phyloP scores from a whole-genome alignment of 371 early-diverging fungal genomes.

The Rhizopus microsporus region DNA sequence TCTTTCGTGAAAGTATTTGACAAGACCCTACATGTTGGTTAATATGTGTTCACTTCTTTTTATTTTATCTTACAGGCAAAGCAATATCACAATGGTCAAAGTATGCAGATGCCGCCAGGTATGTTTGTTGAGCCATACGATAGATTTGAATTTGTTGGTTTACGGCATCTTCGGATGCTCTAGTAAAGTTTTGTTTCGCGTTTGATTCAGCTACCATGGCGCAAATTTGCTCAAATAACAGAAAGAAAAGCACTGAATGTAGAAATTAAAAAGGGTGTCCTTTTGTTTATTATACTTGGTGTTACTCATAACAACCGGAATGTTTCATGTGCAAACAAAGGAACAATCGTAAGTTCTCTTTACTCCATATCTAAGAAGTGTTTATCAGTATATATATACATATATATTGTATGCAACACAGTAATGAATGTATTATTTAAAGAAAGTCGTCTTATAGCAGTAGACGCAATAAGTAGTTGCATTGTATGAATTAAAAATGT shows the following conservation, averaged over 20 bases:
- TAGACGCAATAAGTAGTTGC: no score
- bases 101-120: constrained; percentile 54
- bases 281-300: background rate
- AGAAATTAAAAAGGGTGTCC: background rate
- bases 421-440: no score
- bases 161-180: constrained; percentile 56
- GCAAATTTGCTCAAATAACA: background rate
- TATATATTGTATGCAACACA: no score
- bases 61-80: constrained; percentile 42
- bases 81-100: constrained; percentile 53
- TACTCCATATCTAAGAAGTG: no score
- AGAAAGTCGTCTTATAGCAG: no score
- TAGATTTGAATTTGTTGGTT: constrained; percentile 60
- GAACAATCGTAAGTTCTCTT: no score
- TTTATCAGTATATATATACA: no score
- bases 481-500: no score
- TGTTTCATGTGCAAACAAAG: no score
- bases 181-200: constrained; percentile 63
- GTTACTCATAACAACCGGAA: no score
- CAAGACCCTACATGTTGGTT: constrained; percentile 42
- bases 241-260: constrained; percentile 3
- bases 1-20: constrained; percentile 60
- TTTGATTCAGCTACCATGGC: constrained; percentile 26
- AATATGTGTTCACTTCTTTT: background rate
- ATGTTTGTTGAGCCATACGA: constrained; percentile 55